Evolutionary conservation across 1,284 basidiomycete genomes (phyloP).

Genomic region (Prillingera fragicola): DNA sequence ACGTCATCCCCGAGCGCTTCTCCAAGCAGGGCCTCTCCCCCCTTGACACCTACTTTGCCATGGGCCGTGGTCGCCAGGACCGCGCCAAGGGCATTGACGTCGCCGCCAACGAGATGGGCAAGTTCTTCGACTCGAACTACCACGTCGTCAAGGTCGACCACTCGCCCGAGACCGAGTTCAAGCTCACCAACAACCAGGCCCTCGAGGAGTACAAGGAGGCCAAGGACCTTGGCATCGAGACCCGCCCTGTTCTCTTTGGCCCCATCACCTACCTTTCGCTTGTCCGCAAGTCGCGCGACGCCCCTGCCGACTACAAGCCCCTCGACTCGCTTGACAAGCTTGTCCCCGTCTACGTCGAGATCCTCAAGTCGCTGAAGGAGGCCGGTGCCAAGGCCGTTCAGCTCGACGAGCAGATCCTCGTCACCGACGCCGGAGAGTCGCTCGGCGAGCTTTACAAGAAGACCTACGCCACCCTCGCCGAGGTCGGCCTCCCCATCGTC

Average conservation of each 20-base stretch:
- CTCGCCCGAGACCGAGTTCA: slow-evolving; percentile 86
- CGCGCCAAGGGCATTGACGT: slow-evolving; percentile 82
- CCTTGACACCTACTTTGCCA: slow-evolving; percentile 93
- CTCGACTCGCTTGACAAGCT: slow-evolving; percentile 86
- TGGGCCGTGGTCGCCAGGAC: slow-evolving; percentile 96
- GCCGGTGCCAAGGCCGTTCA: slow-evolving; percentile 93
- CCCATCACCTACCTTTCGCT: slow-evolving; percentile 94
- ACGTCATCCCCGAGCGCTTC: slow-evolving; percentile 95
- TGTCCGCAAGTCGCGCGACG: slow-evolving; percentile 85
- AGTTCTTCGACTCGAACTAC: slow-evolving; percentile 99
- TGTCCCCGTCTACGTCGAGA: slow-evolving; percentile 85
- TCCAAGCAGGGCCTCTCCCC: slow-evolving; percentile 76
- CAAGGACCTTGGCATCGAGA: slow-evolving; percentile 78
- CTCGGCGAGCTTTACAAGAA: slow-evolving; percentile 76
- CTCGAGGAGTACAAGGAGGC: slow-evolving; percentile 95
- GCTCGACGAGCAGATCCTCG: slow-evolving; percentile 94
- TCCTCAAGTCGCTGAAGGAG: slow-evolving; percentile 83
- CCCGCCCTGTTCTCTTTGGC: slow-evolving; percentile 93
- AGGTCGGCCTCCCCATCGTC: slow-evolving; percentile 83
- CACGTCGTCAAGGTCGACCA: slow-evolving; percentile 99
- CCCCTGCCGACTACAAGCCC: slow-evolving; percentile 78
- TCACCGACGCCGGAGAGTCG: slow-evolving; percentile 76
- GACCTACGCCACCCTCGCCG: slow-evolving; percentile 75
- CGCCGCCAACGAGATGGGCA: slow-evolving; percentile 98
- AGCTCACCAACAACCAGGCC: slow-evolving; percentile 91